Conservation (phyloP, 148 eudicot genomes). For the Nyssa sinensis region DNA sequence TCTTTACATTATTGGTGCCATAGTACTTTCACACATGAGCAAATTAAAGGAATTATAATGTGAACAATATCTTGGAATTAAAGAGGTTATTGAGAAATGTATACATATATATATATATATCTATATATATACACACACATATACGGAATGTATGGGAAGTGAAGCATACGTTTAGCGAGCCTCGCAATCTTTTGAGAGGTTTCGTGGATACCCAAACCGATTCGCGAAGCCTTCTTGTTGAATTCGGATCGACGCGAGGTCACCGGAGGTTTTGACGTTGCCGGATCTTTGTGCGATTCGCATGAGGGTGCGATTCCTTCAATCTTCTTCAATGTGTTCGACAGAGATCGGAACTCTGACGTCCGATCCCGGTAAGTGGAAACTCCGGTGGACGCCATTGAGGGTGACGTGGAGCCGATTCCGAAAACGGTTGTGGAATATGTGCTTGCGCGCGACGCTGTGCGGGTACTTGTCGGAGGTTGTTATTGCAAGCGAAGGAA, state of each 20-base stretch:
- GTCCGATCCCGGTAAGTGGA: conserved; percentile 74
- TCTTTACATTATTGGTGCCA: not conserved
- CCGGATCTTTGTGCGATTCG: conserved; percentile 17
- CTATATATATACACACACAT: not conserved
- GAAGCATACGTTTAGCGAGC: conserved; percentile 57
- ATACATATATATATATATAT: no score
- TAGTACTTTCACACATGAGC: not conserved
- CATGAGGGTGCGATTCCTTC: conserved; percentile 37
- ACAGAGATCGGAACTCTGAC: conserved; percentile 66
- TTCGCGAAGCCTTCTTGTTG: conserved; percentile 66
- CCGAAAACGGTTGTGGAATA: no score
- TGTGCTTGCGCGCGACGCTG: no score
- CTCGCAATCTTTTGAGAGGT: conserved; percentile 62
- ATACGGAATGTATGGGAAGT: not conserved
- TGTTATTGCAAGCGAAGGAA: no score
- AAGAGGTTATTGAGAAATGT: not conserved
- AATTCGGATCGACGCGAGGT: conserved; percentile 63
- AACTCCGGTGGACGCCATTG: conserved; percentile 47
- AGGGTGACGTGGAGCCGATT: not conserved
- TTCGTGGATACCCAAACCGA: conserved; percentile 66
- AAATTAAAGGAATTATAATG: no score
- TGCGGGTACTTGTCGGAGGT: no score
- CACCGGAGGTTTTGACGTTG: conserved; percentile 14
- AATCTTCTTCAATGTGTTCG: conserved; percentile 51
- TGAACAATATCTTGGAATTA: not conserved